These are phyloP conservation scores for Kodamaea neixiangensis DNA, from an alignment of 805 yeast genomes.

Conservation along the genomic window DNA sequence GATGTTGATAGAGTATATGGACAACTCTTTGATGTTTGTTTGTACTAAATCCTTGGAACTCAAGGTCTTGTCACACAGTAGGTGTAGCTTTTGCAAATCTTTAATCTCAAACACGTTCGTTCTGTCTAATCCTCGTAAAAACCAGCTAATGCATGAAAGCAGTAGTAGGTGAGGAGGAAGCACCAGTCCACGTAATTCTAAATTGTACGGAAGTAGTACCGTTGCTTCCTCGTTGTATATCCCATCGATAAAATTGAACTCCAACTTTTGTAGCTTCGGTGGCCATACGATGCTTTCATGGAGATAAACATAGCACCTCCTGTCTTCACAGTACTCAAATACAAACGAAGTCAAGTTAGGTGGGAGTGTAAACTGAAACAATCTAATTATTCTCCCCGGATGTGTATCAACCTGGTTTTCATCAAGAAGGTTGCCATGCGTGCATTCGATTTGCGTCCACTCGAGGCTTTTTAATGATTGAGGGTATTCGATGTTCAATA, in stretches of 20 bases:
- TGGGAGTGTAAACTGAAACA: background rate
- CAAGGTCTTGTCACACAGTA: slow-evolving; percentile 2
- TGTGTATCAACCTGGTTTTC: background rate
- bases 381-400: background rate
- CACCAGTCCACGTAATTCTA: background rate
- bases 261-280: background rate
- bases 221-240: background rate
- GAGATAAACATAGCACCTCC: background rate
- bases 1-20: background rate
- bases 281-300: background rate
- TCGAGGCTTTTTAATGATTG: background rate
- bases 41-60: background rate
- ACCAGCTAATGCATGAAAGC: slow-evolving; percentile 1
- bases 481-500: background rate
- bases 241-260: background rate
- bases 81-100: background rate
- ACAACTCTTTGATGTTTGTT: background rate
- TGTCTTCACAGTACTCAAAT: slow-evolving; percentile 1
- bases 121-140: background rate
- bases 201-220: background rate
- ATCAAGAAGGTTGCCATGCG: background rate
- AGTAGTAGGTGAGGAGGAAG: background rate
- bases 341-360: background rate
- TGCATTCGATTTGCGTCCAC: background rate
- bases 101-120: background rate